Percentiles rank a stretch among this genome's conserved stretches.
Conservation (phyloP, 2,329 filamentous ascomycete species). For the Beauveria scarabaeidicola region DNA sequence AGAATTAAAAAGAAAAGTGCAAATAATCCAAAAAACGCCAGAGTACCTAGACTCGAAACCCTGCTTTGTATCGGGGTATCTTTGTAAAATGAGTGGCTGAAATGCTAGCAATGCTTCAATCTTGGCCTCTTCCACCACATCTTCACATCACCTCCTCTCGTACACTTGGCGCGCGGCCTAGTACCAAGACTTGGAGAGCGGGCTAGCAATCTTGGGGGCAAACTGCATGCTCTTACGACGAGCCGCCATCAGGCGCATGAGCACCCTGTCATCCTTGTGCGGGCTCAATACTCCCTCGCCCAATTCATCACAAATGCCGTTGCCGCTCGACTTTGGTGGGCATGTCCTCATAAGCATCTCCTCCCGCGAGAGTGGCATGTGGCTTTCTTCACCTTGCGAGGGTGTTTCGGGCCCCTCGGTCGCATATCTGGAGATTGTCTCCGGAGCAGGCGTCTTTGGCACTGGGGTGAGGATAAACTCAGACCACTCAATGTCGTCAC, state of each 20-base stretch:
- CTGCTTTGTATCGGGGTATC: conserved; percentile 1
- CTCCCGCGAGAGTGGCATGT: conserved; percentile 25
- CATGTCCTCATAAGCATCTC: conserved; percentile 43
- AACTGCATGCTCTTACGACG: conserved; percentile 71
- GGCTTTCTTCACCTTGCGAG: conserved; percentile 25
- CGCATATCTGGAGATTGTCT: conserved; percentile 44
- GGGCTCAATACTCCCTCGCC: conserved; percentile 37
- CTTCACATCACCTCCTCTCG: background rate
- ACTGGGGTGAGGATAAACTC: conserved; percentile 44
- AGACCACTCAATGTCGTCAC: conserved; percentile 32
- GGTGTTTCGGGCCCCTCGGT: conserved; percentile 42
- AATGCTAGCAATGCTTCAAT: conserved; percentile 6
- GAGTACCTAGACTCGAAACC: background rate
- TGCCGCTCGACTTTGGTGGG: conserved; percentile 37
- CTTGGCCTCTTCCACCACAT: background rate
- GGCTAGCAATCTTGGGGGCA: conserved; percentile 67
- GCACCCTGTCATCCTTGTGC: conserved; percentile 48
- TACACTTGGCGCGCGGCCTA: conserved; percentile 2
- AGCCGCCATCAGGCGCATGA: conserved; percentile 59
- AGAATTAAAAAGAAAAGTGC: background rate
- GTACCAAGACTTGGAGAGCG: conserved; percentile 51
- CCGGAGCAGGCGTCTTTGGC: conserved; percentile 50
- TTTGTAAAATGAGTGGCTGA: conserved; percentile 6
- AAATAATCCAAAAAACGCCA: conserved; percentile 4
- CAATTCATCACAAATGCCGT: conserved; percentile 27